Evolutionary conservation across 495 filamentous ascomycete species (phyloP).

Genomic region (Stereocaulon alpinum): DNA sequence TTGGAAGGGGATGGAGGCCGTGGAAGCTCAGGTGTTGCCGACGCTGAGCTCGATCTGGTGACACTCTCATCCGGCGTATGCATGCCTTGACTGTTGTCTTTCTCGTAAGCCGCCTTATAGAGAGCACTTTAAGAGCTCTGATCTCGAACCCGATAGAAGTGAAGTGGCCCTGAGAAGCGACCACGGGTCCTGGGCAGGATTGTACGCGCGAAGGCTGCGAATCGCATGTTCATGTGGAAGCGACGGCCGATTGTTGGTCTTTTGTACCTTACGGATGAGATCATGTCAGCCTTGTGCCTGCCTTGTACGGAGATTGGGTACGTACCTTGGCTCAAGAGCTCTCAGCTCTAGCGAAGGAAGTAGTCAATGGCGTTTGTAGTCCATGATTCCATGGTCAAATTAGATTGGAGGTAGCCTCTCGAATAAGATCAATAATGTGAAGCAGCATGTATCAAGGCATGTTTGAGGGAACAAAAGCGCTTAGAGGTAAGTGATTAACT

Average conservation of each 20-base stretch:
- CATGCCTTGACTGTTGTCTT: neutral
- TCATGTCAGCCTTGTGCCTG: neutral
- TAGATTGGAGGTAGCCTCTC: neutral
- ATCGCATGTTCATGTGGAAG: neutral
- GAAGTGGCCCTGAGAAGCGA: neutral
- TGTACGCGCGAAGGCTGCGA: neutral
- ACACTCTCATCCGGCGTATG: neutral
- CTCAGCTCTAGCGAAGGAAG: neutral
- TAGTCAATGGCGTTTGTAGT: neutral
- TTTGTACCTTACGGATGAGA: neutral
- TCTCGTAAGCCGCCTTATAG: neutral
- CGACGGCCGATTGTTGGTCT: neutral
- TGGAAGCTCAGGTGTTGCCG: conserved; percentile 15
- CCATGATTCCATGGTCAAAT: neutral
- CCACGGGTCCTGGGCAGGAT: neutral
- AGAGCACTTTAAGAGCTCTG: neutral
- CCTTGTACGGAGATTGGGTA: neutral
- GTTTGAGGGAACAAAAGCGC: neutral
- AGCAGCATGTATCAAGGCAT: neutral
- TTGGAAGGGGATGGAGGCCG: conserved; percentile 25
- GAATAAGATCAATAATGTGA: neutral
- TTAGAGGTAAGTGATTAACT: too few species aligned
- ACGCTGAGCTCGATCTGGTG: neutral
- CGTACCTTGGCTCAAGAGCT: neutral
- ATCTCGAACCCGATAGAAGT: neutral